Conservation (phyloP, 139 green algal genomes). For the Tetraselmis striata region DNA sequence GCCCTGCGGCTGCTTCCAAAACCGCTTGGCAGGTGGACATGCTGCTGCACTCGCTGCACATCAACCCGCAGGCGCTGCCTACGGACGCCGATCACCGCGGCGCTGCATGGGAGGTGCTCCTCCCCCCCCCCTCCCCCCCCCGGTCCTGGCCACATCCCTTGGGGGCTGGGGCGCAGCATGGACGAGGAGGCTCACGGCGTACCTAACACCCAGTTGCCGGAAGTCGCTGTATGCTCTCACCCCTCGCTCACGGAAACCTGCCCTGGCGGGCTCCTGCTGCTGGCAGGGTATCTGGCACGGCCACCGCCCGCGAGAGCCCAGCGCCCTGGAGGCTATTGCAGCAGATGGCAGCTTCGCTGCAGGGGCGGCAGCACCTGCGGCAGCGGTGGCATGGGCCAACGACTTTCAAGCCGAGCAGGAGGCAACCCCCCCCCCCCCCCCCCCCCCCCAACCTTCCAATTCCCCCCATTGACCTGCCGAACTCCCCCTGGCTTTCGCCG, state of each 20-base stretch:
- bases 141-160: too few relatives aligned
- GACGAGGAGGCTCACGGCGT: too few relatives aligned
- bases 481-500: too few relatives aligned
- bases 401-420: neutral
- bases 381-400: neutral
- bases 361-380: neutral
- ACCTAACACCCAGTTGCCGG: too few relatives aligned
- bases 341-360: neutral
- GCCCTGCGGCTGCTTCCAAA: too few relatives aligned
- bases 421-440: neutral
- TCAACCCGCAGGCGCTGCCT: conserved; percentile 55
- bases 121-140: too few relatives aligned
- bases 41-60: conserved; percentile 62
- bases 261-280: too few relatives aligned
- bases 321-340: neutral
- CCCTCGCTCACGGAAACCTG: too few relatives aligned
- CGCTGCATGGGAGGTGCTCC: neutral
- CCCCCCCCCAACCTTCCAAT: too few relatives aligned
- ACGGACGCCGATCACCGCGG: conserved; percentile 11
- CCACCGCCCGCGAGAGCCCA: neutral
- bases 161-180: too few relatives aligned
- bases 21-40: conserved; percentile 54
- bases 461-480: too few relatives aligned
- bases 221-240: too few relatives aligned
- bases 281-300: neutral